Conservation (phyloP, 2,329 filamentous ascomycete genomes). For the Curvularia sp. region DNA sequence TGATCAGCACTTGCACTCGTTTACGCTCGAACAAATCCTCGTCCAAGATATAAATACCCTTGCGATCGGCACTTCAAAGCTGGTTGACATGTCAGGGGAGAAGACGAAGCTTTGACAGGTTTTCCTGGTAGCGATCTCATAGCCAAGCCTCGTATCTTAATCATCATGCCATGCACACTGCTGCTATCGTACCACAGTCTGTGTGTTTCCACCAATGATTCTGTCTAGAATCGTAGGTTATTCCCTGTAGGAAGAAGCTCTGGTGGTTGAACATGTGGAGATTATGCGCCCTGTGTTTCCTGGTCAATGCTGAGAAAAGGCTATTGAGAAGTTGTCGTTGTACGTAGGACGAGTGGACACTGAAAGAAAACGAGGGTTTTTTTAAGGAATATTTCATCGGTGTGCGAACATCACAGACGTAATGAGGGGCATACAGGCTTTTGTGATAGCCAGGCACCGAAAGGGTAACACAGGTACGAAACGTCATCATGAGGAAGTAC, state of each 20-base stretch:
- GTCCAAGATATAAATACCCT: slow-evolving; percentile 1
- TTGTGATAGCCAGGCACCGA: no score
- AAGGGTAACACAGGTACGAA: no score
- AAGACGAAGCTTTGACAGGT: slow-evolving; percentile 8
- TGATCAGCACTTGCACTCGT: slow-evolving; percentile 2
- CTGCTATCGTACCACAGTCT: neutral
- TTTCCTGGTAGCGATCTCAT: neutral
- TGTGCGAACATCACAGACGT: no score
- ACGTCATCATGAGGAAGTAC: no score
- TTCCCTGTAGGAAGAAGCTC: neutral
- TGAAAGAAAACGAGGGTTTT: neutral
- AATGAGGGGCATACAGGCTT: no score
- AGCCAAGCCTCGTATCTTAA: neutral
- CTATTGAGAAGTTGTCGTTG: neutral
- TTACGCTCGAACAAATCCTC: slow-evolving; percentile 6
- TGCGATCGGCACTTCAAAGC: neutral
- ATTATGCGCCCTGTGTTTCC: neutral
- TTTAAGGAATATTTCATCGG: no score
- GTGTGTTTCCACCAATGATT: neutral
- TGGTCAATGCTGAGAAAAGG: neutral
- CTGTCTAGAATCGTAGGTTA: neutral
- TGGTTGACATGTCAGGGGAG: neutral
- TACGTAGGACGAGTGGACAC: neutral
- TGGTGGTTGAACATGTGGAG: neutral
- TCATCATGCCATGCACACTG: neutral